Base-by-base conservation (phyloP, 2,329 filamentous ascomycete genomes). In the Calonectria hawksworthii region DNA sequence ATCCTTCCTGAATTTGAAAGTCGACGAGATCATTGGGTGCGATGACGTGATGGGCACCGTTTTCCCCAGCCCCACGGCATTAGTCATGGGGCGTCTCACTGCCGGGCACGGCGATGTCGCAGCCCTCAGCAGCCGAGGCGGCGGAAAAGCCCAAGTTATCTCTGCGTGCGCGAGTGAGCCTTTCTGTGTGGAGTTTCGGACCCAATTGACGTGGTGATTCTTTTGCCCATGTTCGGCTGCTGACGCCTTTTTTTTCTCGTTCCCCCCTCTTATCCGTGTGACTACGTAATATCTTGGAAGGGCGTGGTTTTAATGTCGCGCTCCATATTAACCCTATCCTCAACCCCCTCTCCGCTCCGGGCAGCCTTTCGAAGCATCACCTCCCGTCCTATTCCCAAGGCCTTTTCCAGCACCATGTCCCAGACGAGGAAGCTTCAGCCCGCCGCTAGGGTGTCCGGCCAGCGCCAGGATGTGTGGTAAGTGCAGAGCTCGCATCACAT, bases 381-480 rank as follows among this genome's bases (percentile, higher is more conserved):
- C 65, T 74, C 76, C 72, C 75, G 73, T 76, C 72, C 76, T 68
- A 44, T 65, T 50, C 72, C 61, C 61, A 77, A 78, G 75, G 47
- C 68, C n/a, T 78, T 79, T 50, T 77, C 74, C 76, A 82, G 83
- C 70, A 83, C 80, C 61, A 89, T 89, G 87, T 82, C 83, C 76
- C 82, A 85, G 36, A 86, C 85, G 56, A 82, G 84, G 50, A 90
- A 89, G 80, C 81, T 90, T 44, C 88, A 87, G 84, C 89, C 89
- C 47, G 89, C 89, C 7, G 87, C 87, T 32, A 83, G 89, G 32
- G 89, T 90, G 23, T 86, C 87, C 13, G 87, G 87, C 28, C 86
- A 88, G 80, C 84, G 86, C 81, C 87, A 90, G 76, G 86, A 90
- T 87, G 89, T 90, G 50, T 90, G 89, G 89, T 89, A 76, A 83